Base-by-base conservation (phyloP, 164 flowering plant genomes). In the Umbilicus rupestris region DNA sequence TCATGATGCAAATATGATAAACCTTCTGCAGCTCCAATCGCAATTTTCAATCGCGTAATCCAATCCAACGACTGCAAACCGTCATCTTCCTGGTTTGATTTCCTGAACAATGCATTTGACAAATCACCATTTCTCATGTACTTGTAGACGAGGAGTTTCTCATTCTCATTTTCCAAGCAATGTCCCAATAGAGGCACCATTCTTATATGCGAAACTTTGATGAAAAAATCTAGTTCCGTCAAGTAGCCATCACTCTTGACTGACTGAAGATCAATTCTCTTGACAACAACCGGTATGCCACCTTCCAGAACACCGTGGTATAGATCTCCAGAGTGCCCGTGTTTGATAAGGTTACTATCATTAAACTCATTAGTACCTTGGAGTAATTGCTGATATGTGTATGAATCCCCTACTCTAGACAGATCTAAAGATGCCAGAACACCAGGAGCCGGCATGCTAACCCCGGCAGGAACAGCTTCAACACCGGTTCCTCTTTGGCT, bases 11-110 rank as follows among this genome's bases (percentile, higher is more conserved):
- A 78, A 78, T 84, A 83, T 45, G 83, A 77, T 30, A 93, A 78
- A 47, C 89, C 96, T 77, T 93, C 98, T 2, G 98, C 97, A 57
- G 91, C 87, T 75, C 97, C 98, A 33, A 70, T 81, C 31, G 98
- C 98, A 74, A 93, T 89, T 74, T 93, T 93, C 63, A 93, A 73
- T 74, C 98, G 85, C 12, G 94, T 93, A 74, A 93, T 93, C 98
- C 98, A 93, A 78, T 93, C 98, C 73, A 93, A 73, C 41, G 98
- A 90, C 81, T 87, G 87, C 64, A 87, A 78, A 68, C 81, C 73
- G 49, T 85, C 95, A 59, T 87, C 90, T 20, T 78, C 92, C 1
- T 66, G 66, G 50, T 60, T 73, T 50, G 47, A 73, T 72, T 84
- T 85, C 78, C 75, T 81, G 79, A 74, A 78, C 78, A 93, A 82